Evolutionary conservation across 495 filamentous ascomycete genomes (phyloP), one percentile per base, ranked within the genome.

Genomic region (Geopyxis carbonaria): DNA sequence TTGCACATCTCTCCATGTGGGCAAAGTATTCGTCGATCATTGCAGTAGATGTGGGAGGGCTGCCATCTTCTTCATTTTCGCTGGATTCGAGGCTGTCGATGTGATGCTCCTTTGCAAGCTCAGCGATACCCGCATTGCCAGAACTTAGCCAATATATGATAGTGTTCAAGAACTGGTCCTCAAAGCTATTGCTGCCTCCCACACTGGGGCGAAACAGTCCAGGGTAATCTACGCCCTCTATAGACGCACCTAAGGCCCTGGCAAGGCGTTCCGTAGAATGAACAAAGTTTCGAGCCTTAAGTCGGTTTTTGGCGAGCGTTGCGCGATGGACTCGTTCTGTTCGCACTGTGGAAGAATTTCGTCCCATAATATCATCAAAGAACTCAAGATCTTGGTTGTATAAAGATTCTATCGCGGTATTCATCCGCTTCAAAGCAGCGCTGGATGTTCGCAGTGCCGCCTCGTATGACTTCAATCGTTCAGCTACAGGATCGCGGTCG

Each of bases 241-340:
- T 32, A 31, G 24, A 28, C 6, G 66, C 67, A 34, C 70, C 70
- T 11, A 80, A 56, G 5, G 66, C 61, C 18, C 63, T 57, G 11
- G 71, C 59, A 14, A 81, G 50, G 6, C 69, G 69, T 19, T 76
- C 77, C 18, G 72, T 62, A n/a, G 74, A 76, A 57, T 78, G 76
- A 4, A 79, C 64, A 53, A 80, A 80, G 30, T 72, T 59, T 48
- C 72, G 68, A n/a, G 66, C 58, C 13, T 67, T 60, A 27, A 72
- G 64, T 18, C 77, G 70, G 36, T 73, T 63, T 6, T 57, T 59
- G 13, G 74, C 72, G 14, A 76, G 60, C 3, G 65, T 64, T 45
- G 69, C 5, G 6, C 9, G 33, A 5, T 22, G 33, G 5, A 22
- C 6, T 7, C 33, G 33, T 36, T 36, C 33, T 9, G 19, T 6